These are phyloP conservation scores for Trypanosoma lewisi DNA, from an alignment of 208 protist species.

Conservation along the genomic window DNA sequence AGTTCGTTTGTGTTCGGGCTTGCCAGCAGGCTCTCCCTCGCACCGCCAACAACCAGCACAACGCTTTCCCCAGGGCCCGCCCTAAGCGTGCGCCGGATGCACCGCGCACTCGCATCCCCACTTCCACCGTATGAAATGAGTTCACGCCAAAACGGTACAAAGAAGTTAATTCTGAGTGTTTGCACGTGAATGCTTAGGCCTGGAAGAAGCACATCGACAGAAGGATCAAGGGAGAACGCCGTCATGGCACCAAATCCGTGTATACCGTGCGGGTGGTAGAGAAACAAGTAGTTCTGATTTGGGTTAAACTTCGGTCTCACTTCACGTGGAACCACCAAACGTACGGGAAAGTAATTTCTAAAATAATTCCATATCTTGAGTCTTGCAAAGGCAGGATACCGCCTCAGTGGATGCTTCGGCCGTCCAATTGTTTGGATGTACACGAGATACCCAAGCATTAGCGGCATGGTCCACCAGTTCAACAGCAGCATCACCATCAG, in stretches of 20 bases:
- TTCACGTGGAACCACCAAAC: constrained; percentile 55
- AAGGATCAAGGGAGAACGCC: constrained; percentile 61
- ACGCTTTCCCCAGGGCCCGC: constrained; percentile 74
- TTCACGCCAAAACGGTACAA: constrained; percentile 83
- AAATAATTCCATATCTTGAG: constrained; percentile 58
- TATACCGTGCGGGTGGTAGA: constrained; percentile 87
- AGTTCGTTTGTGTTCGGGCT: constrained; percentile 76
- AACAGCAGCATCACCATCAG: constrained; percentile 33
- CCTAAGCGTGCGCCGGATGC: constrained; percentile 67
- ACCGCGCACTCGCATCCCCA: constrained; percentile 78
- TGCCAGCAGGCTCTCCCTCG: constrained; percentile 70
- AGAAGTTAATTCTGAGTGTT: constrained; percentile 86
- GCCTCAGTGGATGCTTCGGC: constrained; percentile 42
- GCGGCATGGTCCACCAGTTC: constrained; percentile 37
- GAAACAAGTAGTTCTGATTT: constrained; percentile 83
- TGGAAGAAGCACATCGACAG: constrained; percentile 41
- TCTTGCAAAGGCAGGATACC: constrained; percentile 26
- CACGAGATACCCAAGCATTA: constrained; percentile 63
- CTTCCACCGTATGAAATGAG: constrained; percentile 55
- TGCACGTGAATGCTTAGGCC: constrained; percentile 74
- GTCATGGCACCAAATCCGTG: constrained; percentile 85
- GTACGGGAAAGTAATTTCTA: constrained; percentile 82
- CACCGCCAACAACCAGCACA: constrained; percentile 82
- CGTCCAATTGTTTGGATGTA: constrained; percentile 64
- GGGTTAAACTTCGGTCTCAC: constrained; percentile 47